Evolutionary conservation across 2,329 filamentous ascomycete genomes (phyloP), one percentile per base, ranked within the genome.

Genomic region (Botrytis porri): DNA sequence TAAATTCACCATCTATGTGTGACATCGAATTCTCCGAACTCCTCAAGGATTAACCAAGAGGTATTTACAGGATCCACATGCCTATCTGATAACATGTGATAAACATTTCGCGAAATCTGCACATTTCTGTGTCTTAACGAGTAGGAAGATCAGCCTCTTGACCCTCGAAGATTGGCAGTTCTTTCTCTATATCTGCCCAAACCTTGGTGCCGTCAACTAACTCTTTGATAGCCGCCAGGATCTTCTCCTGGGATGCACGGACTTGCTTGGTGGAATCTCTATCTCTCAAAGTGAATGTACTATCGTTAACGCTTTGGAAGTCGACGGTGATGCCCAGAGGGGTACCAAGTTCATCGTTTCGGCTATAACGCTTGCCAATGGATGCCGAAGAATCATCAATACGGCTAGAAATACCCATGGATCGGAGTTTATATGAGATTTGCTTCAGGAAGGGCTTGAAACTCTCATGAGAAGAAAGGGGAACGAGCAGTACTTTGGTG

Each of bases 291-390:
- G 95, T 98, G 80, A 97, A 89, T 12, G 92, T 92, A 81, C 89
- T 89, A 82, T 98, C 94, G 83, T 97, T 90, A 77, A 97, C 85
- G 65, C 93, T 97, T 86, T 98, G 93, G 88, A 98, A 98, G 83
- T 98, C 95, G 74, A 98, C 89, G 0, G 95, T 98, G 82, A 98
- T 91, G 81, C 94, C 95, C 76, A 98, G 91, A 12, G 95, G 94
- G 62, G 96, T 98, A 80, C 95, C 96, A 74, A 98, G 88, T 85
- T 98, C 95, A 83, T 98, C 95, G 82, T 98, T 98, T 79, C 96
- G 91, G 81, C 92, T 90, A 83, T 97, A 98, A 71, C 95, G 92
- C 87, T 97, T 97, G 82, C 95, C 95, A 78, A 98, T 98, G 75
- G 91, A 94, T 75, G 95, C 94, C 41, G 92, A 93, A 22, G 93